These are phyloP conservation scores for Collybia nuda DNA, from an alignment of 768 basidiomycete genomes.

Conservation along the genomic window DNA sequence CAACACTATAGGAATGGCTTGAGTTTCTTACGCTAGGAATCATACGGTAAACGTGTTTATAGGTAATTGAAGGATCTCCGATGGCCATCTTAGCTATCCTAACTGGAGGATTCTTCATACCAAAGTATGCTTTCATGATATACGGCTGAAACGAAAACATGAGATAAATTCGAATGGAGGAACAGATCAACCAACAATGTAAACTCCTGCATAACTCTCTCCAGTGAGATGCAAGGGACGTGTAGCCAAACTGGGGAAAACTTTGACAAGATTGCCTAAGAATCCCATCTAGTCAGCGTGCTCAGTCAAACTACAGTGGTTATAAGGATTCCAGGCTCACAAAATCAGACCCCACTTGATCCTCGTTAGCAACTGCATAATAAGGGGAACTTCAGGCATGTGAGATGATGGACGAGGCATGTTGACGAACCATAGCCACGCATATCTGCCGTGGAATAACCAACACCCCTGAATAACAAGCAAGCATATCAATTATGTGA, in stretches of 20 bases:
- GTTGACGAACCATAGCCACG: slow-evolving; percentile 52
- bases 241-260: slow-evolving; percentile 66
- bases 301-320: neutral
- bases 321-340: slow-evolving; percentile 28
- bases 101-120: slow-evolving; percentile 61
- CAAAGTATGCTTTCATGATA: slow-evolving; percentile 71
- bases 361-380: slow-evolving; percentile 51
- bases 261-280: slow-evolving; percentile 65
- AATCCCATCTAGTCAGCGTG: slow-evolving; percentile 58
- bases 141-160: slow-evolving; percentile 50
- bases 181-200: slow-evolving; percentile 45
- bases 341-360: slow-evolving; percentile 61
- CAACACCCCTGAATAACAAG: slow-evolving; percentile 44
- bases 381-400: neutral
- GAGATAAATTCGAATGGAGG: neutral
- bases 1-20: neutral
- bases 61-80: slow-evolving; percentile 63
- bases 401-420: no score
- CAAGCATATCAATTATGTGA: slow-evolving; percentile 1
- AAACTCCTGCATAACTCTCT: slow-evolving; percentile 75
- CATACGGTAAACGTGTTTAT: slow-evolving; percentile 48
- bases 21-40: slow-evolving; percentile 49
- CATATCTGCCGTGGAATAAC: slow-evolving; percentile 63
- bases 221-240: slow-evolving; percentile 70
- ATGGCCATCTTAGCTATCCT: slow-evolving; percentile 68